Base-by-base conservation (phyloP, 331 rosid species). In the Rosa hybrid region DNA sequence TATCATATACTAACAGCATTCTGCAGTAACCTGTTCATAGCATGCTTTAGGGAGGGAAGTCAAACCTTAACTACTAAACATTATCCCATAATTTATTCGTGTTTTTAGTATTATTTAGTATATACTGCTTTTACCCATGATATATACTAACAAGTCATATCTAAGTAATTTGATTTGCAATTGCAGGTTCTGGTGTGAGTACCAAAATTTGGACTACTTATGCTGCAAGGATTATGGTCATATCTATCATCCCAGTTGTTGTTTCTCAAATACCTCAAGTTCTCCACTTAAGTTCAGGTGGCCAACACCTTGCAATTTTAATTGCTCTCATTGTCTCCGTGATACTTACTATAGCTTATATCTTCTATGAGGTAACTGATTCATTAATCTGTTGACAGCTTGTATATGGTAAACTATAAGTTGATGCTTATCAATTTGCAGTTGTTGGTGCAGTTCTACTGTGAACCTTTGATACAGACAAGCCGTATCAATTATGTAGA, bases 151-250 rank as follows among this genome's bases (percentile, higher is more conserved):
- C 48, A 78, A 42, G 76, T 77, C 53, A 14, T 74, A 2, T 23
- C 11, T 30, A 64, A 63, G 39, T 68, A 18, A 39, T 68, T 34
- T 12, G 54, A 45, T 71, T 69, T 71, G 12, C 3, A 38, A 80
- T 63, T 85, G 84, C 89, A 92, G 98, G 90, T 81, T 91, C 97
- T 88, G 98, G 98, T 71, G 88, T 91, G 68, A 92, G 95, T 72
- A 92, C 98, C 56, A 97, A 94, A 80, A 92, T 94, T 34, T 94
- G 98, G 98, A 92, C 94, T 76, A 86, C 87, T 70, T 90, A 92
- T 83, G 89, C 97, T 70, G 98, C 97, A 74, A 86, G 51, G 81
- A 90, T 92, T 65, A 92, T 94, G 97, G 79, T 80, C 73, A 2
- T 90, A 81, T 92, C 98, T 68, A 78, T 92, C 73, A 45, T 92